These are phyloP conservation scores for Picea abies DNA, from an alignment of 83 land plant genomes.

Conservation along the genomic window DNA sequence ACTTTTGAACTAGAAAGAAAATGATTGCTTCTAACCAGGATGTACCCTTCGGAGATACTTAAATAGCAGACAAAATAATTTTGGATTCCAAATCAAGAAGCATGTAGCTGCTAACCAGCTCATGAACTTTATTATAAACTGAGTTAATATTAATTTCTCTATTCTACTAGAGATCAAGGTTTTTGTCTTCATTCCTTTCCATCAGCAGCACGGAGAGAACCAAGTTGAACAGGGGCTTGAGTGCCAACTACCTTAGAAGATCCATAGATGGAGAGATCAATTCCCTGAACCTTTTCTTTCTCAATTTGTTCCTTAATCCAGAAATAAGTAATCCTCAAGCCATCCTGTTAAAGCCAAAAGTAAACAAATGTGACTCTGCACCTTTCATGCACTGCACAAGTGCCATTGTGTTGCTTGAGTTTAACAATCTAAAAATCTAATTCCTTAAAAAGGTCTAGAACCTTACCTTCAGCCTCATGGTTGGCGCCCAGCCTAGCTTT, in stretches of 20 bases:
- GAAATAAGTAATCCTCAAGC: slow-evolving; percentile 86
- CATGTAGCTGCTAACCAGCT: no score
- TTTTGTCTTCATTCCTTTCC: slow-evolving; percentile 55
- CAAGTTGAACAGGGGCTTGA: slow-evolving; percentile 94
- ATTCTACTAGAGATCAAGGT: no score
- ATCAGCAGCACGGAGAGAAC: slow-evolving; percentile 94
- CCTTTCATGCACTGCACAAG: neutral
- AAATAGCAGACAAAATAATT: no score
- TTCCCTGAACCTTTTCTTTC: slow-evolving; percentile 74
- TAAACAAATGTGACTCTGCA: neutral
- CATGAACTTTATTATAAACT: no score
- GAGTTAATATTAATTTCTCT: no score
- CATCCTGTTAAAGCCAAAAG: slow-evolving; percentile 61
- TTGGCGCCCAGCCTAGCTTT: slow-evolving; percentile 98
- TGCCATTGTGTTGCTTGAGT: neutral
- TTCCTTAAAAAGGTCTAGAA: neutral
- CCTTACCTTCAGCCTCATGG: slow-evolving; percentile 90
- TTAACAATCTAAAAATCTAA: neutral
- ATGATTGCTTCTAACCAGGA: no score
- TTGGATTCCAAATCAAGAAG: no score
- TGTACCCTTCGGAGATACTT: no score
- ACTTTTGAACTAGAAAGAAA: no score
- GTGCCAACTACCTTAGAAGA: slow-evolving; percentile 95
- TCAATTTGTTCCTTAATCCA: slow-evolving; percentile 98
- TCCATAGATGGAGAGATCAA: slow-evolving; percentile 64